Evolutionary conservation across 75 land plant genomes (phyloP), one percentile per base, ranked within the genome.

Genomic region (Sequoia sempervirens): DNA sequence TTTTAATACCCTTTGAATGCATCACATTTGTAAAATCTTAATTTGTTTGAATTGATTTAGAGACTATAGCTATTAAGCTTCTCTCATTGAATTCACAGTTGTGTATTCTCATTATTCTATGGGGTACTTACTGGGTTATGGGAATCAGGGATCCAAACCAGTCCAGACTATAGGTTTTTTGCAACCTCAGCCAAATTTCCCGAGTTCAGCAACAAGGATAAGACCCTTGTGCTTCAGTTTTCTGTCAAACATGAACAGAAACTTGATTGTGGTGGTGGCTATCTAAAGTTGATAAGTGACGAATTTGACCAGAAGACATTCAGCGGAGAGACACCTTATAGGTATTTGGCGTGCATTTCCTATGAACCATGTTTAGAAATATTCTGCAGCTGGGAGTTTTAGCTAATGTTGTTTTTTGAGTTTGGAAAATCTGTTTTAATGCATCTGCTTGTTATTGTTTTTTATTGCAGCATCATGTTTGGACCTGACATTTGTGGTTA

Each of bases 401-500:
- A 70, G 36, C 4, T 32, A 70, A 23, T 28, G 13, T 30, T 70
- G 9, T 70, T 70, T 11, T 32, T 32, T 3, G n/a, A 23, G 23
- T 64, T 50, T 11, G 53, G 36, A 26, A 20, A 68, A n/a, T 32
- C 38, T 52, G 23, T 81, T 69, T 26, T 61, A 28, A 82, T 9
- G 30, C 45, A 40, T 37, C 32, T 32, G 26, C 75, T 20, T 53
- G 37, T 81, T 34, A 37, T 17, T 46, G 36, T 61, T 82, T 53
- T 28, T 78, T 38, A 78, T 70, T 88, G 88, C 94, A 96, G 99
- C 69, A 96, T 96, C 64, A 96, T 96, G 99, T 96, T 96, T 92
- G 99, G 99, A 82, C 99, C 99, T 26, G 98, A 96, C 86, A 95
- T 96, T 75, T 95, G 99, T 85, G 99, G 97, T 15, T 85, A 93